Evolutionary conservation across 805 yeast genomes (phyloP).

Genomic region (Candida orba): DNA sequence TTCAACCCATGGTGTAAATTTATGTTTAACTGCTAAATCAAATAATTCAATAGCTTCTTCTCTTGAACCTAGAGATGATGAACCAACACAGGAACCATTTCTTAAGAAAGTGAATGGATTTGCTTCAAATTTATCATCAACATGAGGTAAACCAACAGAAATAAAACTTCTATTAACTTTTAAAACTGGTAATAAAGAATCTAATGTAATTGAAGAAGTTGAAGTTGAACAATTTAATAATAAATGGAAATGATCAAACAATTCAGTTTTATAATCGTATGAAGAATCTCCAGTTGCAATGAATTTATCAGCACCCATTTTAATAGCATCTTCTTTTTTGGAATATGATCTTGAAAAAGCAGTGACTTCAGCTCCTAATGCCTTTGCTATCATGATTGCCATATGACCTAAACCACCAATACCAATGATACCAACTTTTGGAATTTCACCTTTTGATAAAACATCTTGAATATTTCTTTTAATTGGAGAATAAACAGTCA

Average conservation of each 20-base stretch:
- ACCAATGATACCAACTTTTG: conserved; percentile 47
- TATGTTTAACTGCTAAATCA: conserved; percentile 51
- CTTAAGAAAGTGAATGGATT: conserved; percentile 45
- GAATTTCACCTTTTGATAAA: conserved; percentile 15
- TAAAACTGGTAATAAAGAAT: conserved; percentile 37
- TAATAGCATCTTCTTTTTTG: conserved; percentile 41
- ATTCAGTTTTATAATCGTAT: conserved; percentile 30
- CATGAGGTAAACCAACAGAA: conserved; percentile 62
- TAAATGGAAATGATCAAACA: conserved; percentile 35
- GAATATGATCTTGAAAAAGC: conserved; percentile 45
- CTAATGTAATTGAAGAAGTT: conserved; percentile 37
- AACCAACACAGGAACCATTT: conserved; percentile 44
- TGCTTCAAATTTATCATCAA: conserved; percentile 31
- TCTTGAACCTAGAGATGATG: conserved; percentile 57
- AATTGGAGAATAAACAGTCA: conserved; percentile 65
- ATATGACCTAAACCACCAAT: conserved; percentile 54
- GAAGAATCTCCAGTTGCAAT: conserved; percentile 46
- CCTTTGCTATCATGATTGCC: conserved; percentile 50
- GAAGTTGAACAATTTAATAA: conserved; percentile 43
- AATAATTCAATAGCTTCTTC: conserved; percentile 62
- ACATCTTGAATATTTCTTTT: conserved; percentile 30
- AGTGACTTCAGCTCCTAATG: conserved; percentile 52
- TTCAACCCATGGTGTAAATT: conserved; percentile 59
- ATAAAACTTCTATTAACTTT: conserved; percentile 53
- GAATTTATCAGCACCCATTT: conserved; percentile 47